Evolutionary conservation across 1,284 basidiomycete species (phyloP).

Genomic region (Calocybe gambosa): DNA sequence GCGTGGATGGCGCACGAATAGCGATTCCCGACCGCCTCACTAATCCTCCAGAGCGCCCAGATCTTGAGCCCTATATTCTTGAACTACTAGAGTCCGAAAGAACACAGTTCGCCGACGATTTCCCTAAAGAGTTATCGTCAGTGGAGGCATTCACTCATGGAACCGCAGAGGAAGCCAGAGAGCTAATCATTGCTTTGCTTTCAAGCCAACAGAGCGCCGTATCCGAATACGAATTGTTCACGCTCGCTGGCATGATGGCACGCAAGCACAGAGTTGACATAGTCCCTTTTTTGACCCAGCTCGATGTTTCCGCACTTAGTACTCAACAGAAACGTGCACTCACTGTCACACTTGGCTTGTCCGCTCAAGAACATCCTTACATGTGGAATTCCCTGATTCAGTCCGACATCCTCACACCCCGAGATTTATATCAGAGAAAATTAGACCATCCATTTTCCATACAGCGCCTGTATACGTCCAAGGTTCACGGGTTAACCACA

Average conservation of each 20-base stretch:
- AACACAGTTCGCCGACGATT: constrained; percentile 37
- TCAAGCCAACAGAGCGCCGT: constrained; percentile 43
- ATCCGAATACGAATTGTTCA: constrained; percentile 55
- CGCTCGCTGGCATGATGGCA: constrained; percentile 40
- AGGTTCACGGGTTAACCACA: constrained; percentile 40
- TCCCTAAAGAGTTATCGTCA: constrained; percentile 24
- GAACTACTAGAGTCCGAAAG: constrained; percentile 46
- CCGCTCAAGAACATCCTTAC: constrained; percentile 34
- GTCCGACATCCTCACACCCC: constrained; percentile 47
- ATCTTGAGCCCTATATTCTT: constrained; percentile 39
- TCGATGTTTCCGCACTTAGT: constrained; percentile 51
- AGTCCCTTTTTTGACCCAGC: constrained; percentile 37
- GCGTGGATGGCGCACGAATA: constrained; percentile 56
- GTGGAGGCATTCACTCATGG: constrained; percentile 21
- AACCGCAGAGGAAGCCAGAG: constrained; percentile 30
- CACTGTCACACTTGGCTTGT: constrained; percentile 32
- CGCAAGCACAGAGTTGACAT: constrained; percentile 39
- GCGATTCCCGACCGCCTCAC: constrained; percentile 49
- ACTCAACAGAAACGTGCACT: constrained; percentile 48
- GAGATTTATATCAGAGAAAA: constrained; percentile 44
- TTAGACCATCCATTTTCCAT: constrained; percentile 47
- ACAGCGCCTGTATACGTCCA: constrained; percentile 57
- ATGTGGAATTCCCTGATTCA: constrained; percentile 58
- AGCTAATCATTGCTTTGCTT: constrained; percentile 38
- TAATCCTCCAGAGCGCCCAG: constrained; percentile 36